Conservation (phyloP, 192 early-diverging fungal genomes). For the Obelidium mucronatum region DNA sequence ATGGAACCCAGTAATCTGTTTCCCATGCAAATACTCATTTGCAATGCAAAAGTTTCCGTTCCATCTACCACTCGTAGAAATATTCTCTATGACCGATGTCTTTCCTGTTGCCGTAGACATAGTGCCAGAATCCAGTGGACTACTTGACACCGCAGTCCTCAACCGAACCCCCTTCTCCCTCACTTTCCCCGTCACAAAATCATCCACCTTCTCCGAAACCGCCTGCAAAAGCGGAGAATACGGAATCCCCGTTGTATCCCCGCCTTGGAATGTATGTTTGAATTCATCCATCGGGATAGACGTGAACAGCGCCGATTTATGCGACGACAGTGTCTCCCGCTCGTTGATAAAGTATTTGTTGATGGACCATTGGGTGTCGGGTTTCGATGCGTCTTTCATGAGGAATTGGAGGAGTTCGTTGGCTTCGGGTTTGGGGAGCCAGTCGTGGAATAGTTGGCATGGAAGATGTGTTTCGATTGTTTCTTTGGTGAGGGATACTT, state of each 20-base stretch:
- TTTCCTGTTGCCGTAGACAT: too few relatives aligned
- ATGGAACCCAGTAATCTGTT: slow-evolving; percentile 50
- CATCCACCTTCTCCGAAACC: neutral
- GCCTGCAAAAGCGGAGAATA: neutral
- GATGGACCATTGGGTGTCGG: slow-evolving; percentile 30
- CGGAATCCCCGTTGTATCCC: neutral
- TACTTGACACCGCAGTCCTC: slow-evolving; percentile 8
- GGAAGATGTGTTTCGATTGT: slow-evolving; percentile 40
- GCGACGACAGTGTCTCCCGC: neutral
- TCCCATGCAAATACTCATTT: slow-evolving; percentile 49
- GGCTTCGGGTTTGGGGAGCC: slow-evolving; percentile 41
- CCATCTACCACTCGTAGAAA: slow-evolving; percentile 40
- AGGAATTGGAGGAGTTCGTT: slow-evolving; percentile 35
- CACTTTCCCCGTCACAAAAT: slow-evolving; percentile 2
- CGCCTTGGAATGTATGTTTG: slow-evolving; percentile 5
- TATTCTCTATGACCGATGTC: too few relatives aligned
- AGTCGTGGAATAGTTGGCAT: slow-evolving; percentile 51
- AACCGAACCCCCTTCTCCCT: slow-evolving; percentile 2
- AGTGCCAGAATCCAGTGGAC: neutral
- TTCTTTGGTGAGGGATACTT: too few relatives aligned
- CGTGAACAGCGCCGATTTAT: slow-evolving; percentile 7
- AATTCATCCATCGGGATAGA: neutral
- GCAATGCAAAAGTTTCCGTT: slow-evolving; percentile 46
- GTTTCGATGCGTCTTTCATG: slow-evolving; percentile 43
- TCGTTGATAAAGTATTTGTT: slow-evolving; percentile 36